Evolutionary conservation across 2,329 filamentous ascomycete species (phyloP).

Genomic region (Whalleya microplaca): DNA sequence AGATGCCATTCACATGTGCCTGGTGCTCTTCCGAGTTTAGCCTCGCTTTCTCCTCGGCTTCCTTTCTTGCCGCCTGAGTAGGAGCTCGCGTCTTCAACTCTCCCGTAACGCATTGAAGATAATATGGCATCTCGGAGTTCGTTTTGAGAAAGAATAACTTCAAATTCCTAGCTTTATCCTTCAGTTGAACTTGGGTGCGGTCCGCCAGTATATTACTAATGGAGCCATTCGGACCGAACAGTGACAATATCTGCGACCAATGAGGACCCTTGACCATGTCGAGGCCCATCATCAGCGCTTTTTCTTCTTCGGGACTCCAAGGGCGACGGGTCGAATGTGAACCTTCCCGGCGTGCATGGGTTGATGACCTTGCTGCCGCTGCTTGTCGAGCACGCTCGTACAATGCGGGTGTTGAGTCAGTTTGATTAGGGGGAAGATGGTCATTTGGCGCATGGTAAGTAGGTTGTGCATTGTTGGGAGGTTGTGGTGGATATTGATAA

Average conservation of each 20-base stretch:
- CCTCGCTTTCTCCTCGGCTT: slow-evolving; percentile 66
- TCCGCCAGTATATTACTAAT: slow-evolving; percentile 85
- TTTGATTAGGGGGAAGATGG: slow-evolving; percentile 58
- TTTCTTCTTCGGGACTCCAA: slow-evolving; percentile 89
- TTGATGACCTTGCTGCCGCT: slow-evolving; percentile 59
- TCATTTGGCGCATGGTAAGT: slow-evolving; percentile 35
- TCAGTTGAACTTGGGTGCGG: slow-evolving; percentile 87
- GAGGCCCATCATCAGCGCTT: slow-evolving; percentile 84
- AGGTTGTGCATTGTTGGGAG: slow-evolving; percentile 18
- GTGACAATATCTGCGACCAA: slow-evolving; percentile 87
- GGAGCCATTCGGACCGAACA: slow-evolving; percentile 80
- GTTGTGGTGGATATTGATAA: slow-evolving; percentile 33
- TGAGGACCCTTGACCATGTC: slow-evolving; percentile 89
- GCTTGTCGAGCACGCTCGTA: slow-evolving; percentile 64
- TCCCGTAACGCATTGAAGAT: slow-evolving; percentile 84
- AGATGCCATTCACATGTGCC: slow-evolving; percentile 62
- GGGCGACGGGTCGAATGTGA: slow-evolving; percentile 70
- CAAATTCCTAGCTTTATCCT: slow-evolving; percentile 88
- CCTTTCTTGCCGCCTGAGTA: slow-evolving; percentile 70
- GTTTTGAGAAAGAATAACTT: slow-evolving; percentile 93
- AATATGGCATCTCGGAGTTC: slow-evolving; percentile 87
- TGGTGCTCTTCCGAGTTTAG: slow-evolving; percentile 63
- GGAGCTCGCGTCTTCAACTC: slow-evolving; percentile 86
- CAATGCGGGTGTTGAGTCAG: slow-evolving; percentile 56
- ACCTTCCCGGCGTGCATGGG: slow-evolving; percentile 59